Evolutionary conservation across 1,284 basidiomycete species (phyloP), one percentile per base, ranked within the genome.

Genomic region (Athelia sp.): DNA sequence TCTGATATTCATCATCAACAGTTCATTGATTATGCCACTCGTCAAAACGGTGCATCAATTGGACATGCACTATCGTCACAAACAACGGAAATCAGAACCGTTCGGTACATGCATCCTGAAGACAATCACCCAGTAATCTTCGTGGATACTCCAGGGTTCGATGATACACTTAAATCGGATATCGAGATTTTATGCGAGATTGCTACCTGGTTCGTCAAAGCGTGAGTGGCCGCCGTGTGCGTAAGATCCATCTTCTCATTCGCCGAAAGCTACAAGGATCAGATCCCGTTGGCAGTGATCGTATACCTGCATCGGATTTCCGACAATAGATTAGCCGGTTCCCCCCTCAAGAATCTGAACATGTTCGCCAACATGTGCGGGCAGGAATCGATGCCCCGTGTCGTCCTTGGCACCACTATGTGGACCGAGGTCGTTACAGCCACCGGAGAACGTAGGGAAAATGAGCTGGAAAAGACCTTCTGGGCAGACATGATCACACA

Each of bases 401-500:
- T 40, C 19, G 19, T 40, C 15, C n/a, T 40, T 40, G 36, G 8
- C 9, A 40, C 36, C n/a, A 40, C 36, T 9, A 40, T 40, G 36
- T 40, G 36, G 36, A 40, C 8, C 36, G 36, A 6, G n/a, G 15
- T n/a, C 36, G n/a, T 9, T 8, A n/a, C 36, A 40, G 36, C 6
- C 8, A 40, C 15, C 9, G 36, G 36, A 40, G 36, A 6, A 40
- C 19, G 15, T 4, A 6, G 36, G 19, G 36, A 40, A n/a, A n/a
- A 40, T 8, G 36, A 40, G 15, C n/a, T 40, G 46, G 21, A 47
- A 23, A 18, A 11, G 13, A 40, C 18, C 15, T 42, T 38, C 17
- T 47, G 46, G 46, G 35, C 35, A 11, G 32, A 36, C 10, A 47
- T 43, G 46, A 21, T 47, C 4, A 32, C 29, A 10, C 32, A 26